Percentiles rank a stretch among this genome's conserved stretches.
Conservation (phyloP, 2,329 filamentous ascomycete species). For the Aspergillus sclerotialis region DNA sequence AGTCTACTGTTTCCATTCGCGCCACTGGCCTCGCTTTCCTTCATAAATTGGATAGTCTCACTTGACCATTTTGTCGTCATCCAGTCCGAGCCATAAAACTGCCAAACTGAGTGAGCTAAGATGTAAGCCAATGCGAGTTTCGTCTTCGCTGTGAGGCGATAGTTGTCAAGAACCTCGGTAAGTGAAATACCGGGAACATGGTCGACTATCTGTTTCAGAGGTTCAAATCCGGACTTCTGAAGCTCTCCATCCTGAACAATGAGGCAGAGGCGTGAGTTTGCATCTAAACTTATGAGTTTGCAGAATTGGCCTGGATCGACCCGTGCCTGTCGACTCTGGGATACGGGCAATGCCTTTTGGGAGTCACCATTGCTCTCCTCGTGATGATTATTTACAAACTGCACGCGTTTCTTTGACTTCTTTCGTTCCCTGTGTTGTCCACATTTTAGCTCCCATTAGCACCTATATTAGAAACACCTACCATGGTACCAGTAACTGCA, state of each 20-base stretch:
- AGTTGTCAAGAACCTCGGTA: not conserved
- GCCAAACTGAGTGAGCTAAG: slow-evolving; percentile 1
- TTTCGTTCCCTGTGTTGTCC: not conserved
- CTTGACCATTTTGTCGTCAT: slow-evolving; percentile 3
- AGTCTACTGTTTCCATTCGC: not conserved
- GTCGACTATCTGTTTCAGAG: not conserved
- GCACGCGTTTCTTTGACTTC: not conserved
- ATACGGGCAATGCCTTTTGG: too few species aligned
- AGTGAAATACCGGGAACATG: not conserved
- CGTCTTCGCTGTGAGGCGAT: not conserved
- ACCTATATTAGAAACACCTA: not conserved
- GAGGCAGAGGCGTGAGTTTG: not conserved
- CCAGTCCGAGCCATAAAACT: slow-evolving; percentile 3
- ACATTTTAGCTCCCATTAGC: not conserved
- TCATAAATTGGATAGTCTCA: slow-evolving; percentile 1
- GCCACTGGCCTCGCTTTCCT: not conserved
- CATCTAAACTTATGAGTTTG: not conserved
- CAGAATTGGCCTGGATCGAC: not conserved
- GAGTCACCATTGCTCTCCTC: not conserved
- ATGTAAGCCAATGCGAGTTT: slow-evolving; percentile 1
- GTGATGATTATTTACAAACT: not conserved
- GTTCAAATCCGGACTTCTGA: not conserved
- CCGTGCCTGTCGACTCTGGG: not conserved
- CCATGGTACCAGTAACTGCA: slow-evolving; percentile 1
- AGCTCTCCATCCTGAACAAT: not conserved